Percentiles rank a stretch among this genome's conserved stretches.
phyloP scores from a whole-genome alignment of 805 yeast genomes.

The Cyberlindnera saturnus region DNA sequence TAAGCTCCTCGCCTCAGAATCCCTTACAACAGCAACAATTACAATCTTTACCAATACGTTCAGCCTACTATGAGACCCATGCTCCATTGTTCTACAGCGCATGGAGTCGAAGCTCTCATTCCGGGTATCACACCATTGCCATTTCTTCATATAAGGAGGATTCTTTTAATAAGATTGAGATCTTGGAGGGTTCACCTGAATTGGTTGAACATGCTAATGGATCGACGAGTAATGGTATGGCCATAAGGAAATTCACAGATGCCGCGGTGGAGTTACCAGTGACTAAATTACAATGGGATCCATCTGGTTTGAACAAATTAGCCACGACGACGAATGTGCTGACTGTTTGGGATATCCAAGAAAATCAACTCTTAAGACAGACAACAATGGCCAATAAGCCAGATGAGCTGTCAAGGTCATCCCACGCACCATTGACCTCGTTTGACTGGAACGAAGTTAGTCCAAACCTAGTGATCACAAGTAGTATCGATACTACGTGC shows the following conservation, averaged over 20 bases:
- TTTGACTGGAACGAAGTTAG: constrained; percentile 87
- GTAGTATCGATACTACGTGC: constrained; percentile 94
- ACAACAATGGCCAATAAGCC: constrained; percentile 28
- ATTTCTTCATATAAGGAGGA: constrained; percentile 81
- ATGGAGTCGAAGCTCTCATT: constrained; percentile 32
- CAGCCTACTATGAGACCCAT: constrained; percentile 40
- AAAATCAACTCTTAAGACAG: constrained; percentile 33
- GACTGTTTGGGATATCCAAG: constrained; percentile 51
- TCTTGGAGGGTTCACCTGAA: constrained; percentile 32
- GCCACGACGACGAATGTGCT: constrained; percentile 72
- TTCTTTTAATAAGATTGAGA: constrained; percentile 55
- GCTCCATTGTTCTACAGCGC: constrained; percentile 47
- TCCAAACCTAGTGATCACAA: constrained; percentile 66
- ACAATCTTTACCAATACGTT: constrained; percentile 22
- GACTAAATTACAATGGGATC: constrained; percentile 73
- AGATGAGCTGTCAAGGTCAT: constrained; percentile 8
- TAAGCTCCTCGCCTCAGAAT: constrained; percentile 7
- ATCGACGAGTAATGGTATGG: constrained; percentile 26
- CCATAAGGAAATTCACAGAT: constrained; percentile 40
- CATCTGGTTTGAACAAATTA: constrained; percentile 37
- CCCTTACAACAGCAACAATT: constrained; percentile 1
- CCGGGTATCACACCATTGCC: constrained; percentile 47
- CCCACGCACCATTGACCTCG: constrained; percentile 82
- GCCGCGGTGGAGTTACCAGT: constrained; percentile 57
- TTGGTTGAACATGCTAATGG: constrained; percentile 23